Evolutionary conservation across 2,329 filamentous ascomycete genomes (phyloP), one percentile per base, ranked within the genome.

Genomic region (Monosporascus ibericus): DNA sequence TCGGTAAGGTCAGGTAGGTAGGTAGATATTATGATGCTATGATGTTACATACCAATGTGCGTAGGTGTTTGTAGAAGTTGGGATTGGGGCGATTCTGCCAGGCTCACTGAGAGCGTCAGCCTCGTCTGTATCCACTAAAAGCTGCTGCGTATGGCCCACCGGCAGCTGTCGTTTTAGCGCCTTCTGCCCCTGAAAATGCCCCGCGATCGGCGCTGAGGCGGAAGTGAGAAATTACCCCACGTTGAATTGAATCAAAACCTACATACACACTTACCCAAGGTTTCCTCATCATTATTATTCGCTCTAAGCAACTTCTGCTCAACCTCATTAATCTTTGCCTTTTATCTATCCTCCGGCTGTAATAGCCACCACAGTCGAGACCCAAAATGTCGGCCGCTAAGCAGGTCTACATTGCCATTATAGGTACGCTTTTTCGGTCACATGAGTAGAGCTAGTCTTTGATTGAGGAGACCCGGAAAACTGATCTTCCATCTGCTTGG

Each of bases 321-420:
- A 34, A 34, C 9, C 9, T 34, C 27, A 11, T 27, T 11, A 34
- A 34, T 34, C 11, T 34, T 25, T 24, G 3, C 14, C 5, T 30
- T 11, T 30, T 30, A 11, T 14, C 11, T 34, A 11, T 11, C 9
- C 9, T 34, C 9, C 11, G 30, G 30, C 1, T 14, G 30, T 34
- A 34, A 34, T 34, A 34, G 30, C 30, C 30, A 34, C 4, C 30
- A 14, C 11, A 34, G 30, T 34, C 11, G 27, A 34, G 11, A 61
- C 18, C 38, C 25, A 54, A 55, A 24, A 78, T 79, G 74, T 62
- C 75, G 55, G 61, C 71, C 25, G 63, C 70, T 11, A 77, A 75
- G 55, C 75, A 77, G 54, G 72, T 81, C 40, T 73, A 70, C 51
- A 75, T 81, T 66, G 78, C 78, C 62, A 70, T 81, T 37, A 79